These are phyloP conservation scores for Wakefieldia striispora DNA, from an alignment of 768 basidiomycete species.

Conservation along the genomic window DNA sequence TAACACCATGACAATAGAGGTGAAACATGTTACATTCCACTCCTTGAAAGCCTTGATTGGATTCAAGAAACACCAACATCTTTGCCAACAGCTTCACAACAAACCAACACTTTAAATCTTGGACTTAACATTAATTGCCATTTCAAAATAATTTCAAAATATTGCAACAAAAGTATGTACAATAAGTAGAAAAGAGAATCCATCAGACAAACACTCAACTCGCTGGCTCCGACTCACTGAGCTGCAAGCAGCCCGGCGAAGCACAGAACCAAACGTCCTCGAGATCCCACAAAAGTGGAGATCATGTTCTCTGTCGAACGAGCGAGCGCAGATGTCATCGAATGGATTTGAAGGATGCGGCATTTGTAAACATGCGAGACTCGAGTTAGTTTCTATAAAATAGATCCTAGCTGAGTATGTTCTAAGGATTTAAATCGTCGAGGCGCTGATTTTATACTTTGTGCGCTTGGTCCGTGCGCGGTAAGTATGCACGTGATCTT, in stretches of 20 bases:
- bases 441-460: conserved; percentile 32
- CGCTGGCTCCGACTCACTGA: conserved; percentile 39
- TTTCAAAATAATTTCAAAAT: too few relatives aligned
- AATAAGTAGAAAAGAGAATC: conserved; percentile 30
- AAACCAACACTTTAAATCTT: too few relatives aligned
- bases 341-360: conserved; percentile 68
- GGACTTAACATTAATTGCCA: too few relatives aligned
- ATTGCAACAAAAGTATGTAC: too few relatives aligned
- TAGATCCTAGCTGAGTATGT: conserved; percentile 82
- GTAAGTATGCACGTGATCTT: conserved; percentile 17
- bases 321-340: conserved; percentile 65
- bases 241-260: conserved; percentile 28
- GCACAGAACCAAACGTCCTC: conserved; percentile 60
- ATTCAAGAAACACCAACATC: too few relatives aligned
- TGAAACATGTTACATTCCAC: too few relatives aligned
- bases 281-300: conserved; percentile 38
- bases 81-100: too few relatives aligned
- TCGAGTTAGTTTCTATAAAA: conserved; percentile 78
- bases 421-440: conserved; percentile 43
- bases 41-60: too few relatives aligned
- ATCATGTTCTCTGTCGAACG: conserved; percentile 69
- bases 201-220: conserved; percentile 65
- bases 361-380: conserved; percentile 80
- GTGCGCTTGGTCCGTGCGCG: conserved; percentile 35
- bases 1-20: too few relatives aligned